Conservation (phyloP, 306 rosid species). For the Echinosophora koreensis region DNA sequence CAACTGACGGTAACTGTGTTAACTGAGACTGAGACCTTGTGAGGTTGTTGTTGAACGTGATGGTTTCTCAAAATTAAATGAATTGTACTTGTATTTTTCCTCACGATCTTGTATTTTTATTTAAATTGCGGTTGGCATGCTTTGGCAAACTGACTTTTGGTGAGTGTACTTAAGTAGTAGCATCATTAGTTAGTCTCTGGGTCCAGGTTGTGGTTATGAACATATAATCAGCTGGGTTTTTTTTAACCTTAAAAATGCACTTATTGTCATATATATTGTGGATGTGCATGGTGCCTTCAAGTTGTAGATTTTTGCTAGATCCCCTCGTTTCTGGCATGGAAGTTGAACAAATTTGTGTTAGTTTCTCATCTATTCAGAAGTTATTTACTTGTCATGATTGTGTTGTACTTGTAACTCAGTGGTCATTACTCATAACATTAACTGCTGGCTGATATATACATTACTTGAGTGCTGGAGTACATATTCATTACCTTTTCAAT, state of each 20-base stretch:
- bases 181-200: neutral
- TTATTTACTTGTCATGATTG: constrained; percentile 11
- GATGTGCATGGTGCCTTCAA: neutral
- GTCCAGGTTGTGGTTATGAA: neutral
- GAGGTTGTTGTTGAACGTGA: neutral
- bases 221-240: neutral
- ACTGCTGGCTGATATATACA: neutral
- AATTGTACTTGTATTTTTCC: neutral
- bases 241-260: neutral
- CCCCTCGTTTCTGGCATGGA: neutral
- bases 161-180: neutral
- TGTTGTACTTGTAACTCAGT: neutral
- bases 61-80: neutral
- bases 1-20: neutral
- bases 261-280: neutral
- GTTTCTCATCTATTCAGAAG: neutral
- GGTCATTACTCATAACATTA: neutral
- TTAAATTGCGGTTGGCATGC: neutral
- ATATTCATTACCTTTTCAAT: neutral
- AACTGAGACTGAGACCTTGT: neutral
- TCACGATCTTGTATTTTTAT: neutral
- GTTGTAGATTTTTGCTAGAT: neutral
- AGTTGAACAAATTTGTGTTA: neutral
- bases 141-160: constrained; percentile 7
- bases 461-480: constrained; percentile 10